A percentile compares a stretch with the other conserved stretches of the same genome.
These are phyloP conservation scores for Aspergillus nidulans DNA, from an alignment of 495 filamentous ascomycete species.

Conservation along the genomic window DNA sequence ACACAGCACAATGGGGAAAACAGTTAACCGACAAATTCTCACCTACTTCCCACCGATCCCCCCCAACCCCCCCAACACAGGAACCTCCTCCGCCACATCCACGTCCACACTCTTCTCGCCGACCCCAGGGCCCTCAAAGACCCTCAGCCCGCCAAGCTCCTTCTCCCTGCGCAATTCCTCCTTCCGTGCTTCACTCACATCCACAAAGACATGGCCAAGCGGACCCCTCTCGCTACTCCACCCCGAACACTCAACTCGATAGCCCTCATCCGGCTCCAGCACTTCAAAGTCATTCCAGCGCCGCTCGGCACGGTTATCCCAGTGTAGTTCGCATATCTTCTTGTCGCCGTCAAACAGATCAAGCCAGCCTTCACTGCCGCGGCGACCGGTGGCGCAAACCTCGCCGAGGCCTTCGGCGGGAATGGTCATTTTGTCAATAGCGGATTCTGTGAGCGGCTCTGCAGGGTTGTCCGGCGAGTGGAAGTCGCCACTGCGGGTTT, in stretches of 20 bases:
- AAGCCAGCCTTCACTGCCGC: conserved; percentile 36
- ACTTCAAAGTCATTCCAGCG: conserved; percentile 29
- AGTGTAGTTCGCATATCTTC: conserved; percentile 41
- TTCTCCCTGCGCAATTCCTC: conserved; percentile 5
- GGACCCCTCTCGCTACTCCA: conserved; percentile 35
- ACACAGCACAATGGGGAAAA: too few relatives aligned
- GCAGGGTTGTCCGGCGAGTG: conserved; percentile 23
- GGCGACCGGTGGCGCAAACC: conserved; percentile 30
- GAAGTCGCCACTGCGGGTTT: conserved; percentile 33
- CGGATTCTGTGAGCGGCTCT: conserved; percentile 28
- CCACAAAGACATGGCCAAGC: conserved; percentile 36
- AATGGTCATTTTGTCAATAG: conserved; percentile 34
- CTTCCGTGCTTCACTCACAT: conserved; percentile 24
- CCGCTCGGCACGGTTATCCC: conserved; percentile 33
- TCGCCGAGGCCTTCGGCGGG: conserved; percentile 31
- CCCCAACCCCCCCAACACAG: background rate
- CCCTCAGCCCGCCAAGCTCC: background rate
- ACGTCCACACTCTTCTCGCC: background rate
- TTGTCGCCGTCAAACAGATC: conserved; percentile 33
- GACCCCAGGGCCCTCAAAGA: background rate
- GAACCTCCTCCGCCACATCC: background rate
- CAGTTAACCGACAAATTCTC: too few relatives aligned
- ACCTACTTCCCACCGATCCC: too few relatives aligned
- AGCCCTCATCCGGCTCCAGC: conserved; percentile 27
- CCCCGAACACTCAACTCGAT: conserved; percentile 32